Evolutionary conservation across 208 protist genomes (phyloP).

Genomic region (Giardia muris): DNA sequence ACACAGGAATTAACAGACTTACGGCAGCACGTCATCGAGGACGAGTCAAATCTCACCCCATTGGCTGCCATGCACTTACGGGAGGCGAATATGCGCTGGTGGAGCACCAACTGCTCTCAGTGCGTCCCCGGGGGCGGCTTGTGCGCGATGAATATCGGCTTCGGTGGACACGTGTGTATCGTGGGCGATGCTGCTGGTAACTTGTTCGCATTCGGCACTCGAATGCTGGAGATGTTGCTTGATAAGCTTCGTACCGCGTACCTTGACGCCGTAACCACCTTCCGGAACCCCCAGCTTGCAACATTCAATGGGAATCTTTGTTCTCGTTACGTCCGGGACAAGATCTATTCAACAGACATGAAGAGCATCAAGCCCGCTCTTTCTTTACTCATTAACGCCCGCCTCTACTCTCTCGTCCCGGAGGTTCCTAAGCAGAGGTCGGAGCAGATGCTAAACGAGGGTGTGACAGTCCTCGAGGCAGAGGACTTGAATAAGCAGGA

Average conservation of each 20-base stretch:
- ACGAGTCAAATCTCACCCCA: not conserved
- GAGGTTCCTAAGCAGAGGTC: not conserved
- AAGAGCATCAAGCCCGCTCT: not conserved
- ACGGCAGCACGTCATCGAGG: not conserved
- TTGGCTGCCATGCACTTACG: not conserved
- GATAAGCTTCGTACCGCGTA: not conserved
- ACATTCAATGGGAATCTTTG: not conserved
- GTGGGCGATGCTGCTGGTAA: slow-evolving; percentile 3
- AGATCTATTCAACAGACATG: not conserved
- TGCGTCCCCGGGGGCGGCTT: not conserved
- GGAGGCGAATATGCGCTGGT: not conserved
- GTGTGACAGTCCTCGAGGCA: not conserved
- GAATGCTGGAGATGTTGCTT: not conserved
- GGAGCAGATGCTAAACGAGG: not conserved
- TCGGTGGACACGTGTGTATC: not conserved
- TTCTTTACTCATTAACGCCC: not conserved
- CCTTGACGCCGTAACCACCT: not conserved
- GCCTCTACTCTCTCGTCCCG: not conserved
- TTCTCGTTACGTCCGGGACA: not conserved
- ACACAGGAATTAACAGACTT: not conserved
- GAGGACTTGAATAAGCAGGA: not conserved
- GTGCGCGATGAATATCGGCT: not conserved
- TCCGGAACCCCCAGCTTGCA: not conserved
- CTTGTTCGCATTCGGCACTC: not conserved
- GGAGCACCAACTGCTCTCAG: not conserved